Base-by-base conservation (phyloP, 2,329 filamentous ascomycete species). In the Claviceps citrina region DNA sequence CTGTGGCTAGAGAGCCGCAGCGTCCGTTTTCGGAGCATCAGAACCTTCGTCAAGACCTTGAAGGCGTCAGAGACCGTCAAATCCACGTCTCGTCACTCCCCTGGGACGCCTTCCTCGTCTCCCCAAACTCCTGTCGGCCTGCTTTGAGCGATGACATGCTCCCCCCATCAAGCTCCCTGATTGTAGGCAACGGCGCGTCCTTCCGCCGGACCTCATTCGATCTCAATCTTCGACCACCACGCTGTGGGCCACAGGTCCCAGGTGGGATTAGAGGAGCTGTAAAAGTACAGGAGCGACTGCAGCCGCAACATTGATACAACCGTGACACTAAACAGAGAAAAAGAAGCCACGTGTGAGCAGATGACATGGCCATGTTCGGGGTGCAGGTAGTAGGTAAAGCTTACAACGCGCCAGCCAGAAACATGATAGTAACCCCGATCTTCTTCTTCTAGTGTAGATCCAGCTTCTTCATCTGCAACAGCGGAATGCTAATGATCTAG, bases 221-320 rank as follows among this genome's bases (percentile, higher is more conserved):
- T 38, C 26, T 44, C 40, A 22, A 44, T 38, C 10, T 37, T 40
- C 16, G 43, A 44, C 43, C 43, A 44, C 43, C 33, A 38, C 3
- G 35, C 43, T 10, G 35, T 40, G 3, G 24, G 25, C 37, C 38
- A 44, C 13, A 38, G n/a, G 25, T 44, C 40, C 40, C 40, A 43
- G 10, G 43, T 44, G 2, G 37, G 40, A 15, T 45, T 45, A 1
- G 19, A 32, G 4, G 43, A 35, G 16, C 19, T 39, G 27, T 31
- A 38, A 24, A 45, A 45, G 20, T 38, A 36, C 2, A 22, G 16
- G 13, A 45, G 40, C 5, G 43, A 43, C 10, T 33, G 33, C 3
- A 45, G 37, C 12, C 43, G 43, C 37, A 45, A 13, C 9, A 43
- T 41, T 1, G 43, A 45, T 1, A 44, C 40, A 15, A 44, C n/a